Base-by-base conservation (phyloP, 2,329 filamentous ascomycete species). In the Colletotrichum sp. region DNA sequence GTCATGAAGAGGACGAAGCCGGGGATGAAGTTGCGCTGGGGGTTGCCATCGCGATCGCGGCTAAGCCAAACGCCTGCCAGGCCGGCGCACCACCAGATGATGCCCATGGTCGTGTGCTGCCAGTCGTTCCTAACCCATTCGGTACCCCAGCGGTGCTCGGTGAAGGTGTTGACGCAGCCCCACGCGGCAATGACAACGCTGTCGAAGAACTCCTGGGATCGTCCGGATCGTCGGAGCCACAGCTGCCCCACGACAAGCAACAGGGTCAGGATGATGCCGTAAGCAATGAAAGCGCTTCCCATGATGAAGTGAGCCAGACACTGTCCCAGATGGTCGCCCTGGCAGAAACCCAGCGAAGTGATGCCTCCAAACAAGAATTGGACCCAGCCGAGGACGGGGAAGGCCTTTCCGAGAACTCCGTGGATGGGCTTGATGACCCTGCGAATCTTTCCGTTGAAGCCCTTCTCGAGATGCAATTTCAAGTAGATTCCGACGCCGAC, bases 101-200 rank as follows among this genome's bases (percentile, higher is more conserved):
- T 92, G n/a, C 97, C 97, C 96, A 99, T 99, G n/a, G 95, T 95
- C 0, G 97, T 99, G 84, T 99, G 97, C 84, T 99, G 96, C 86
- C 98, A 92, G 84, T 99, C 97, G 82, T 98, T 99, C 85, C 92
- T 92, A 68, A 94, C 95, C 97, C 97, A 99, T 1, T 92, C 90
- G 1, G 89, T 89, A 71, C 97, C 97, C 97, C 97, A 99, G 68
- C 94, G 92, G 83, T 99, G 97, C 85, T 99, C 97, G 21, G 97
- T 99, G 80, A 99, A 99, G 10, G 97, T 99, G 85, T 99, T 99
- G 85, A 99, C 93, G 82, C 95, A 98, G 39, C 96, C 97, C 97
- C 97, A 99, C 1, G 94, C 93, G 2, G 96, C 95, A 82, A 99
- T 99, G 79, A 98, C 91, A 66, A 94, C 86, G 77, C 94, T 97